Evolutionary conservation across 371 early-diverging fungal genomes (phyloP), one percentile per base, ranked within the genome.

Genomic region (Dipsacomyces acuminosporus): DNA sequence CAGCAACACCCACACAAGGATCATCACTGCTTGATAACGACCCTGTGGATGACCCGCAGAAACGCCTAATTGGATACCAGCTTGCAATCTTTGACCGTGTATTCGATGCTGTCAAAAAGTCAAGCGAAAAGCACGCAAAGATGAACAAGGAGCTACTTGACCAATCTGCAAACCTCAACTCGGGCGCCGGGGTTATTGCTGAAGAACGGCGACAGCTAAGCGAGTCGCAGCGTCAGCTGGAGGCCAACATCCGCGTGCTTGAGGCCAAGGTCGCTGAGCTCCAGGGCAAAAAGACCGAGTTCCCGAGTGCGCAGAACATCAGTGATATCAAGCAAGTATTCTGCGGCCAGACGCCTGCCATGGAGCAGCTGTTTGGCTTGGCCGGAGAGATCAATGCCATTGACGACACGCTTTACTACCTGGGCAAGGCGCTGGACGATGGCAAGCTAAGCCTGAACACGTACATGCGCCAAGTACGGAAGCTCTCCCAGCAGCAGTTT

Each of bases 351-450:
- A 80, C 81, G 3, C 82, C 83, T 3, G 85, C 88, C 3, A 80
- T 85, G 45, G 89, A 90, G 54, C 93, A 92, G 90, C 72, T 93
- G 38, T 82, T 91, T 54, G 90, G 89, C 14, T 64, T 89, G 63
- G 85, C 90, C 9, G 92, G 89, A 14, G 93, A 93, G 51, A 92
- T 91, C 41, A 85, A 86, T 53, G 91, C 94, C 0, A 82, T 91
- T 40, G 90, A 93, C 53, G 95, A 95, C 52, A 82, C 89, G n/a
- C 77, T 93, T 44, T 93, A 93, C 62, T 78, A 82, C 41, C 74
- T 95, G 41, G 83, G 84, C 20, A 81, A 84, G 64, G 91, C 91
- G 8, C 66, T 93, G 26, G 85, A 81, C 56, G 77, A 80, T 24
- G 89, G 83, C 43, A 73, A 77, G 48, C 79, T 88, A 44, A 81